These are phyloP conservation scores for Dioscorea cayenensis DNA, from an alignment of 116 monocot species.

Conservation along the genomic window DNA sequence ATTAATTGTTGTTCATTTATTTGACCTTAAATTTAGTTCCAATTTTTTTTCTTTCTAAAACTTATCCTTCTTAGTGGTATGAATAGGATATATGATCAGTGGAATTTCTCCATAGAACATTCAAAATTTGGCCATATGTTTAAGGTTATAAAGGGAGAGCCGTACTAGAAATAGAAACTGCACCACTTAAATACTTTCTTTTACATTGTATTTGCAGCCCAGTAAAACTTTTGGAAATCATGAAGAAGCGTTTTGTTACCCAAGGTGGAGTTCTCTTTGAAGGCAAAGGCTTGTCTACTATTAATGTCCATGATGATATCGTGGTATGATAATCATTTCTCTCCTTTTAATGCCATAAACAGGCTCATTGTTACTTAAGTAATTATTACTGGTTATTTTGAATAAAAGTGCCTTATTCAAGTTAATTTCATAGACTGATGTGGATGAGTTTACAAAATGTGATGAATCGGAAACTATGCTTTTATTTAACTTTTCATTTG, in stretches of 20 bases:
- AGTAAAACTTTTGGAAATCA: constrained; percentile 65
- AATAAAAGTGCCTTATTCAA: too few species aligned
- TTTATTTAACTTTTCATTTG: not conserved
- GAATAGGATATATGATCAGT: not conserved
- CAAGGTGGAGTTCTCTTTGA: constrained; percentile 73
- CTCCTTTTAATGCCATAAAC: not conserved
- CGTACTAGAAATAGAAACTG: not conserved
- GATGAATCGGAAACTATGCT: not conserved
- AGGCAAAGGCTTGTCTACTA: constrained; percentile 46
- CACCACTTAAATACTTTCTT: not conserved
- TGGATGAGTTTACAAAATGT: too few species aligned
- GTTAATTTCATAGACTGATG: too few species aligned
- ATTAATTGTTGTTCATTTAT: too few species aligned
- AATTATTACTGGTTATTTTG: too few species aligned
- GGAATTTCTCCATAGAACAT: not conserved
- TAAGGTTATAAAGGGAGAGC: not conserved
- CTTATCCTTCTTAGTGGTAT: not conserved
- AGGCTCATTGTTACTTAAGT: too few species aligned
- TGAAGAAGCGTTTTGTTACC: constrained; percentile 62
- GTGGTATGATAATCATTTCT: constrained; percentile 43
- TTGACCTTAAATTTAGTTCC: too few species aligned
- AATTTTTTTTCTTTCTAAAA: too few species aligned
- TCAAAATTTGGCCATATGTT: not conserved
- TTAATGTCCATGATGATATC: constrained; percentile 62
- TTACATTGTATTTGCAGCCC: constrained; percentile 41